Base-by-base conservation (phyloP, 768 basidiomycete species). In the Filobasidium floriforme region DNA sequence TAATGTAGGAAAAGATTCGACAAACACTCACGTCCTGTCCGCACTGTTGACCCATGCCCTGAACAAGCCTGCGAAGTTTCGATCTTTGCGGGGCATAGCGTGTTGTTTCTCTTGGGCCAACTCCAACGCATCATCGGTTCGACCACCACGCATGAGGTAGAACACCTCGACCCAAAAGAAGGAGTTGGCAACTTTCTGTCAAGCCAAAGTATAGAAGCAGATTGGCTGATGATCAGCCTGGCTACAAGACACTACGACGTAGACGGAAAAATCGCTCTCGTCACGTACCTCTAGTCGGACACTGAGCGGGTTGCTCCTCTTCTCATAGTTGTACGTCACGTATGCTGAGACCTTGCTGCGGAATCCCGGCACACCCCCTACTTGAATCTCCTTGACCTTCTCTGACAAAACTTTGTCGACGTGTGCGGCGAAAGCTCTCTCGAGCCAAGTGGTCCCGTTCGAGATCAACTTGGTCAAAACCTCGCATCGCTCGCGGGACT, bases 141-240 rank as follows among this genome's bases (percentile, higher is more conserved):
- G 87, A 0, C 94, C 94, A 0, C 88, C 88, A 28, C 94, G 86
- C 11, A 99, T 82, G 18, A 99, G 84, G 80, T 88, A 93, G 79
- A 90, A 97, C n/a, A 93, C 75, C 65, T 90, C 87, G 11, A 93
- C 94, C 92, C 92, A 99, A 14, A 98, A 71, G 1, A 92, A 90
- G 72, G 89, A 88, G 11, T 89, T 89, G 64, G 88, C 87, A 26
- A 94, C 85, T 66, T 92, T 80, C 89, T 93, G 49, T 28, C 37
- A 29, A 15, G n/a, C 6, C 67, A 41, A 37, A 3, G 32, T 9
- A 9, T 9, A 37, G 32, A 37, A 37, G 32, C 3, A 37, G 32
- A n/a, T n/a, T 37, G 32, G 3, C 32, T 37, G 32, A 37, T 9
- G 32, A 37, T 37, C 32, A 37, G 32, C 32, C 9, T 9, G 4